phyloP scores from a whole-genome alignment of 768 basidiomycete genomes.

The Kwoniella botswanensis region DNA sequence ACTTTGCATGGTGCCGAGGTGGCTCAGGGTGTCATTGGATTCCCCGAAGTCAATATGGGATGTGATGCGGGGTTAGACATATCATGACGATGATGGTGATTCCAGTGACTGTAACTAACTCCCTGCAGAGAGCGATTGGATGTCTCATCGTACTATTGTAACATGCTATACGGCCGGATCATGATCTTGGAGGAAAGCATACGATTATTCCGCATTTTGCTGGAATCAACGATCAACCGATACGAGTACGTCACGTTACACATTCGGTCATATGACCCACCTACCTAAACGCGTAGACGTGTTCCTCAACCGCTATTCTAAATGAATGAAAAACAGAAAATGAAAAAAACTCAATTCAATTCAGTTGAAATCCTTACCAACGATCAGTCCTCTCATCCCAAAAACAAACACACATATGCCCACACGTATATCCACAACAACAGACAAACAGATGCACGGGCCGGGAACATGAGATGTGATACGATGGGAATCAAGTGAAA shows the following conservation, averaged over 20 bases:
- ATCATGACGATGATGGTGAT: background rate
- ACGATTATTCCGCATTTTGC: background rate
- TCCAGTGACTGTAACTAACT: background rate
- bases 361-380: background rate
- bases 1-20: background rate
- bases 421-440: too few relatives aligned
- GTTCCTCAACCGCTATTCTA: background rate
- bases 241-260: background rate
- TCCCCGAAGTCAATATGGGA: background rate
- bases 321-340: background rate
- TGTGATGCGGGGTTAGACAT: background rate
- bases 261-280: slow-evolving; percentile 2
- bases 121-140: background rate
- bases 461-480: background rate
- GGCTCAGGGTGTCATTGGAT: background rate
- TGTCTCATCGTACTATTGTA: background rate
- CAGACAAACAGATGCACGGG: background rate
- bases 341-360: background rate
- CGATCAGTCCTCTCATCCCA: too few relatives aligned
- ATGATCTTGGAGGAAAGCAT: background rate
- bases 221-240: too few relatives aligned
- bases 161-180: background rate
- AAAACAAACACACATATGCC: background rate
- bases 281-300: background rate
- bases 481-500: background rate